Conservation (phyloP, 495 filamentous ascomycete species). For the Polyplosphaeria fusca region DNA sequence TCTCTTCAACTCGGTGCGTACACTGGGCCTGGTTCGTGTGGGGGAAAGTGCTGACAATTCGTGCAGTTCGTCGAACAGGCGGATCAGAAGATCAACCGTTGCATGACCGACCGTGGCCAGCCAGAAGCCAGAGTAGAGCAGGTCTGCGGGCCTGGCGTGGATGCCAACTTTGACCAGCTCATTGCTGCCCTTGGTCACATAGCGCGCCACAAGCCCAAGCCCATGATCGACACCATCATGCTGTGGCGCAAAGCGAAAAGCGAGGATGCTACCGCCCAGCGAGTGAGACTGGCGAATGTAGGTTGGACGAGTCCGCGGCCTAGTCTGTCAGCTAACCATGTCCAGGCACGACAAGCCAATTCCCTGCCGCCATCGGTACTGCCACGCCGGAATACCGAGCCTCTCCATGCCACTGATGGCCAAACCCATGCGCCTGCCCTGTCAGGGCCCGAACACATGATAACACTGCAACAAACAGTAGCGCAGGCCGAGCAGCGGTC, state of each 20-base stretch:
- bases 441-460: conserved; percentile 18
- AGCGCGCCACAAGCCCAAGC: conserved; percentile 86
- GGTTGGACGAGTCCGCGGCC: conserved; percentile 18
- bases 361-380: conserved; percentile 22
- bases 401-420: conserved; percentile 21
- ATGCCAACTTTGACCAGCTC: conserved; percentile 90
- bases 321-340: not conserved
- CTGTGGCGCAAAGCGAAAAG: conserved; percentile 93
- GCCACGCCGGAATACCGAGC: conserved; percentile 33
- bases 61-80: conserved; percentile 73
- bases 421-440: conserved; percentile 2
- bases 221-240: conserved; percentile 96
- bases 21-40: conserved; percentile 7
- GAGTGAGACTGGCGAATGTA: conserved; percentile 64
- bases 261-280: conserved; percentile 67
- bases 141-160: conserved; percentile 84
- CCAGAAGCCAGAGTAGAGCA: conserved; percentile 77
- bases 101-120: conserved; percentile 68
- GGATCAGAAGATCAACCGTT: conserved; percentile 87
- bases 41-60: conserved; percentile 31
- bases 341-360: conserved; percentile 25
- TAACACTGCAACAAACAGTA: conserved; percentile 57
- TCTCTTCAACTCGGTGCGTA: conserved; percentile 84
- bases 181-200: conserved; percentile 92
- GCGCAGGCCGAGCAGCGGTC: conserved; percentile 79